Base-by-base conservation (phyloP, 2,329 filamentous ascomycete genomes). In the Alternaria postmessia region DNA sequence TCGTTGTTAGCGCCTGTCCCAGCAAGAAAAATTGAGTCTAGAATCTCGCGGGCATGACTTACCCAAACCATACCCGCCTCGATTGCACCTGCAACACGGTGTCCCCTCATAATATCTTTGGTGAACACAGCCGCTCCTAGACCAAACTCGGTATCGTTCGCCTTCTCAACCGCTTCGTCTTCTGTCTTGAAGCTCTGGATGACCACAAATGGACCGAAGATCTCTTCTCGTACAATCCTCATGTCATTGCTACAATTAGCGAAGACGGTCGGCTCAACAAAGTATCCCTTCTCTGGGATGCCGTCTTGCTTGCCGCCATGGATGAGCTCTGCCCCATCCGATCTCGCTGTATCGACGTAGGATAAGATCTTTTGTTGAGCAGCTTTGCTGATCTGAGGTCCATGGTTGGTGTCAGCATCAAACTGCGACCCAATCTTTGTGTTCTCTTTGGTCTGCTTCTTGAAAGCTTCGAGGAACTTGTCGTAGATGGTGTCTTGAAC, bases 241-340 rank as follows among this genome's bases (percentile, higher is more conserved):
- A n/a, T 20, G 4, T 18, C 80, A 82, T 49, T 89, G 69, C n/a
- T 90, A 75, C 0, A 88, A 20, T 28, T 7, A 18, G 34, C 18
- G 12, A 88, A 81, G 52, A 88, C 85, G 0, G 85, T 85, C 0
- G 86, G 86, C 30, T 81, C 74, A 62, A 88, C 80, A 76, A 85
- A 87, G 74, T 83, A 88, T 3, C 85, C 86, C 3, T 20, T 39
- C 44, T 57, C 36, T 16, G 38, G 46, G 43, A 11, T 28, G 36
- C 87, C 84, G 65, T 57, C 64, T 46, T 66, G 64, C 64, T 62
- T 59, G 24, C 24, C 24, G 24, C 24, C 24, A 26, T 26, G 6
- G 24, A 26, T 26, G 24, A 26, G 24, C 24, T 26, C 24, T 7
- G 24, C 24, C 24, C 24, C 24, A 26, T 26, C 24, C 24, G 6